Evolutionary conservation across 2,329 filamentous ascomycete species (phyloP).

Genomic region (Fusarium sp.): DNA sequence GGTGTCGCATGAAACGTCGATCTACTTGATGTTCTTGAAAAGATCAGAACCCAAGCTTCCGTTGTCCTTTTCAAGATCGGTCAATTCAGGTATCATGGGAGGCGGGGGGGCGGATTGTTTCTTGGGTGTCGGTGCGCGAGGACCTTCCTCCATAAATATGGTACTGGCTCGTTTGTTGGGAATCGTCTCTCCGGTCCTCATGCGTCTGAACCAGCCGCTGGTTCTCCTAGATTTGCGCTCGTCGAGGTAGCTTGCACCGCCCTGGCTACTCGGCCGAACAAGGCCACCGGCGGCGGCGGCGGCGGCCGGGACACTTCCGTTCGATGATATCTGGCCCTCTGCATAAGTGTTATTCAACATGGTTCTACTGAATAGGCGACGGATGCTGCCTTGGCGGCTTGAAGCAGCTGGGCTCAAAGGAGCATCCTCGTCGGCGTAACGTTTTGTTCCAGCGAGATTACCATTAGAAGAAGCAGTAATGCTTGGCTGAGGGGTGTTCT

Average conservation of each 20-base stretch:
- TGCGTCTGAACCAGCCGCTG: constrained; percentile 68
- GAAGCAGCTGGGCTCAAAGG: constrained; percentile 63
- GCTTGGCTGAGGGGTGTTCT: constrained; percentile 33
- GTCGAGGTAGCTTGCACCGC: constrained; percentile 58
- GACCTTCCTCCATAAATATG: constrained; percentile 50
- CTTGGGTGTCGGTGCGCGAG: constrained; percentile 41
- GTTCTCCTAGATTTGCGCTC: constrained; percentile 64
- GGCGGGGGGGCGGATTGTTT: constrained; percentile 62
- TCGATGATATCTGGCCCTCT: constrained; percentile 57
- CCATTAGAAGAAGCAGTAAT: constrained; percentile 50
- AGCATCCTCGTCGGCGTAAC: constrained; percentile 60
- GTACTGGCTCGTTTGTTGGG: constrained; percentile 54
- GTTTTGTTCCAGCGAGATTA: constrained; percentile 58
- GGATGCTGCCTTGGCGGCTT: constrained; percentile 63
- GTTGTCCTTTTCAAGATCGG: constrained; percentile 60
- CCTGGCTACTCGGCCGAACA: constrained; percentile 60
- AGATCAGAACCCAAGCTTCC: constrained; percentile 61
- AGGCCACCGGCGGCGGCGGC: constrained; percentile 42
- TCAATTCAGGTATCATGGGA: constrained; percentile 69
- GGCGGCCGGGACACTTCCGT: constrained; percentile 48
- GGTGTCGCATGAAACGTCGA: constrained; percentile 8
- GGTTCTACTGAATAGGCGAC: constrained; percentile 65
- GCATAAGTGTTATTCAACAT: constrained; percentile 63
- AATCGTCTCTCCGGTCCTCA: constrained; percentile 52
- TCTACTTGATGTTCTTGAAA: constrained; percentile 68